A percentile compares a stretch with the other conserved stretches of the same genome.
These are phyloP conservation scores for Lycium ferocissimum DNA, from an alignment of 257 asterid species.

Conservation along the genomic window DNA sequence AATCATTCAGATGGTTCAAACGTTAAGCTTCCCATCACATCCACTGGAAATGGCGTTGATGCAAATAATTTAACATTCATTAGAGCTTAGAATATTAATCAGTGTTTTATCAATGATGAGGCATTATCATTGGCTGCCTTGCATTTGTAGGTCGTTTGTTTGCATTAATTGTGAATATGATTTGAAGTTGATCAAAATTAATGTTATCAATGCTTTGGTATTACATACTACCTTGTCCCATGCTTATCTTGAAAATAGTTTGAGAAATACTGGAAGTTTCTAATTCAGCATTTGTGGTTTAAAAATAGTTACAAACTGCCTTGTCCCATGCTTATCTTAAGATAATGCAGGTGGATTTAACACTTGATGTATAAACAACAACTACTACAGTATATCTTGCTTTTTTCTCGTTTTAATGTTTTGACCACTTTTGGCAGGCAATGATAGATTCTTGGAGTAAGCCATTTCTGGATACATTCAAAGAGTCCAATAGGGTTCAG, in stretches of 20 bases:
- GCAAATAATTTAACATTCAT: conserved; percentile 22
- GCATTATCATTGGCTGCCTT: background rate
- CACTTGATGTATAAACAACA: background rate
- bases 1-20: conserved; percentile 58
- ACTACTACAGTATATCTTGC: background rate
- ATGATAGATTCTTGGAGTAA: conserved; percentile 86
- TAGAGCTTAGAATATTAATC: conserved; percentile 2
- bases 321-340: background rate
- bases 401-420: background rate
- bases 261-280: too few relatives aligned
- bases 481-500: conserved; percentile 52
- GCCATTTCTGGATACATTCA: conserved; percentile 69
- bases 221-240: too few relatives aligned
- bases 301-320: background rate
- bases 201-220: background rate
- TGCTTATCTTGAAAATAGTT: too few relatives aligned
- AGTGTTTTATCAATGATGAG: background rate
- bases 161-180: background rate
- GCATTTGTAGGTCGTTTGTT: background rate
- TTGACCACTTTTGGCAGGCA: conserved; percentile 53
- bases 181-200: background rate
- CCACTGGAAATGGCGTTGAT: conserved; percentile 39
- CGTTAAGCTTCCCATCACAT: conserved; percentile 65
- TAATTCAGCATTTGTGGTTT: background rate
- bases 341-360: conserved; percentile 11